phyloP scores from a whole-genome alignment of 2,329 filamentous ascomycete genomes.

The Xylariaceae sp. region DNA sequence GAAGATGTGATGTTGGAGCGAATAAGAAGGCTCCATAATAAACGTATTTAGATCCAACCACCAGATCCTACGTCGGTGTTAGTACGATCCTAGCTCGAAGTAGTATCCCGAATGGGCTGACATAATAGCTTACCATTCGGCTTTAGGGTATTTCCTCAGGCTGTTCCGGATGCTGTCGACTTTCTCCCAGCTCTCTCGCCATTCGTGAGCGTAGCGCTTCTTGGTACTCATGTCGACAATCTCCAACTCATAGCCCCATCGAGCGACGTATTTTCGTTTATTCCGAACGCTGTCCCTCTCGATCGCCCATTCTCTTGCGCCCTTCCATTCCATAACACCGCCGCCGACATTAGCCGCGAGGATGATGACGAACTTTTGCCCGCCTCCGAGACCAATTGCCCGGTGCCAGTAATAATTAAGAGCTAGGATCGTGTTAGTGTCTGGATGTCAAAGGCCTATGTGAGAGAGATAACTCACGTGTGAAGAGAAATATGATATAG shows the following conservation, averaged over 20 bases:
- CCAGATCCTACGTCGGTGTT: slow-evolving; percentile 72
- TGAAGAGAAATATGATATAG: slow-evolving; percentile 63
- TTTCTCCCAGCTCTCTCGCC: slow-evolving; percentile 99
- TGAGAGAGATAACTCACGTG: slow-evolving; percentile 53
- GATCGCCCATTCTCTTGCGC: slow-evolving; percentile 94
- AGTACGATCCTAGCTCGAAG: slow-evolving; percentile 1
- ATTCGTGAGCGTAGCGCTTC: slow-evolving; percentile 97
- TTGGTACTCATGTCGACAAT: slow-evolving; percentile 98
- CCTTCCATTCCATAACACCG: slow-evolving; percentile 99
- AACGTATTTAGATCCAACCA: slow-evolving; percentile 98
- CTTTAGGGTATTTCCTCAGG: slow-evolving; percentile 88
- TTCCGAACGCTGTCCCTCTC: slow-evolving; percentile 94
- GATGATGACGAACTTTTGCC: slow-evolving; percentile 88
- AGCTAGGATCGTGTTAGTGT: slow-evolving; percentile 37
- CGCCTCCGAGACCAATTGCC: slow-evolving; percentile 69
- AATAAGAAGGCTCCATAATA: slow-evolving; percentile 93
- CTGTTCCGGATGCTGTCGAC: slow-evolving; percentile 86
- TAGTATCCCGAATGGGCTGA: not conserved
- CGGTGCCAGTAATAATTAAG: slow-evolving; percentile 62
- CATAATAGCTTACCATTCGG: slow-evolving; percentile 71
- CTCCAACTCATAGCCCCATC: slow-evolving; percentile 93
- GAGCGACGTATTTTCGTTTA: slow-evolving; percentile 79
- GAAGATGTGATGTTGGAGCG: slow-evolving; percentile 87
- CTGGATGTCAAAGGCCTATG: not conserved
- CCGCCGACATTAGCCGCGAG: slow-evolving; percentile 90